These are phyloP conservation scores for Marasmius sp. DNA, from an alignment of 1,284 basidiomycete genomes.

Conservation along the genomic window DNA sequence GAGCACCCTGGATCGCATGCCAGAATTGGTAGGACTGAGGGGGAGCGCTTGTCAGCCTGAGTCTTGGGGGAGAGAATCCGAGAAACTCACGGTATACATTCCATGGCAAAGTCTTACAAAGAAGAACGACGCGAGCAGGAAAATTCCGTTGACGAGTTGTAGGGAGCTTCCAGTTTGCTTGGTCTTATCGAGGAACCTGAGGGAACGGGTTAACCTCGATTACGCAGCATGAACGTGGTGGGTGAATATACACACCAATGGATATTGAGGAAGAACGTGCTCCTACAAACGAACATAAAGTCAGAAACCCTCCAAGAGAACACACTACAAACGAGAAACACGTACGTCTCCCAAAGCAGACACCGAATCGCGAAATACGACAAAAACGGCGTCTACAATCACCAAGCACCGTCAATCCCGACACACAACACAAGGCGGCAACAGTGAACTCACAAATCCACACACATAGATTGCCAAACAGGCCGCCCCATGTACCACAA, in stretches of 20 bases:
- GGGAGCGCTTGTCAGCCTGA: neutral
- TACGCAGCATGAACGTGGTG: no score
- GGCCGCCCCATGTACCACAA: neutral
- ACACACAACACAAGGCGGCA: neutral
- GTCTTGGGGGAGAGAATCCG: neutral
- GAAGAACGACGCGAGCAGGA: constrained; percentile 65
- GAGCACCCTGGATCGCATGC: constrained; percentile 45
- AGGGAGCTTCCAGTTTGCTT: constrained; percentile 62
- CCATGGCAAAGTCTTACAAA: constrained; percentile 65
- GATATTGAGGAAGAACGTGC: constrained; percentile 76
- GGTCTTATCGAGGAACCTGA: constrained; percentile 59
- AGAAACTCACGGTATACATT: constrained; percentile 51
- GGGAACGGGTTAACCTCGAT: neutral
- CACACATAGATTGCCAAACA: constrained; percentile 61
- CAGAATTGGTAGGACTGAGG: constrained; percentile 61
- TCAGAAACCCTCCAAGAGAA: neutral
- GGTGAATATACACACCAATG: constrained; percentile 53
- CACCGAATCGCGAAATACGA: constrained; percentile 71
- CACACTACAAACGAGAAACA: constrained; percentile 11
- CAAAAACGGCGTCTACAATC: constrained; percentile 64
- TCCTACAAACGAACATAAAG: constrained; percentile 37
- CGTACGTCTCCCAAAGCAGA: constrained; percentile 74
- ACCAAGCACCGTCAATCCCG: constrained; percentile 10
- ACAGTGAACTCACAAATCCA: constrained; percentile 52
- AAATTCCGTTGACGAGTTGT: constrained; percentile 66